Evolutionary conservation across 1,139 yeast species (phyloP).

Genomic region (Kluyveromyces marxianus): DNA sequence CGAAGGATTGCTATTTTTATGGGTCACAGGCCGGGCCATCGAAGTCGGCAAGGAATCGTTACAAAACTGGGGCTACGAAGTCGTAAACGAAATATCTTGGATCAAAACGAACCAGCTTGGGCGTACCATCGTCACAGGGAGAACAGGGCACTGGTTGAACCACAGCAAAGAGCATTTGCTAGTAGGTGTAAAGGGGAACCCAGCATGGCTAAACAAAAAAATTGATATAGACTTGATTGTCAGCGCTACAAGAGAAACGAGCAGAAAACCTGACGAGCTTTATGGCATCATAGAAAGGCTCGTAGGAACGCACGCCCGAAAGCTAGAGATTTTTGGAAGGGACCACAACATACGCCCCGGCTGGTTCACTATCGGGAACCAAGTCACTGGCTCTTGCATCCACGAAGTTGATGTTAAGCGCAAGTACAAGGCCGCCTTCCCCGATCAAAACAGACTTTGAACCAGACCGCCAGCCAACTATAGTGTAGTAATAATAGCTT

Average conservation of each 20-base stretch:
- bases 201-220: slow-evolving; percentile 59
- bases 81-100: slow-evolving; percentile 82
- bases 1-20: slow-evolving; percentile 74
- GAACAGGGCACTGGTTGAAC: slow-evolving; percentile 96
- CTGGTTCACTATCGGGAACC: slow-evolving; percentile 88
- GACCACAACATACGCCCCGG: slow-evolving; percentile 81
- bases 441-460: too few species aligned
- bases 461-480: too few species aligned
- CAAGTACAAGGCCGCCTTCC: slow-evolving; percentile 12
- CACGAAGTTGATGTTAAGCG: slow-evolving; percentile 49
- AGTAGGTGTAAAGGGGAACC: slow-evolving; percentile 77
- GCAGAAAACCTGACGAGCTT: slow-evolving; percentile 82
- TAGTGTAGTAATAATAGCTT: too few species aligned
- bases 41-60: slow-evolving; percentile 79
- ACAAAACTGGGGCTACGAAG: slow-evolving; percentile 71
- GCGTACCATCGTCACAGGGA: slow-evolving; percentile 85
- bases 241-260: slow-evolving; percentile 78
- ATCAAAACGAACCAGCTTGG: slow-evolving; percentile 80
- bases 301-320: slow-evolving; percentile 68
- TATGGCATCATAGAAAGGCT: slow-evolving; percentile 81
- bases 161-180: slow-evolving; percentile 89
- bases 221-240: slow-evolving; percentile 73
- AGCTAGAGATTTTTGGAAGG: slow-evolving; percentile 83
- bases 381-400: slow-evolving; percentile 53
- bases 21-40: slow-evolving; percentile 94